Conservation (phyloP, 2,329 filamentous ascomycete genomes). For the Alternaria brassicicola region DNA sequence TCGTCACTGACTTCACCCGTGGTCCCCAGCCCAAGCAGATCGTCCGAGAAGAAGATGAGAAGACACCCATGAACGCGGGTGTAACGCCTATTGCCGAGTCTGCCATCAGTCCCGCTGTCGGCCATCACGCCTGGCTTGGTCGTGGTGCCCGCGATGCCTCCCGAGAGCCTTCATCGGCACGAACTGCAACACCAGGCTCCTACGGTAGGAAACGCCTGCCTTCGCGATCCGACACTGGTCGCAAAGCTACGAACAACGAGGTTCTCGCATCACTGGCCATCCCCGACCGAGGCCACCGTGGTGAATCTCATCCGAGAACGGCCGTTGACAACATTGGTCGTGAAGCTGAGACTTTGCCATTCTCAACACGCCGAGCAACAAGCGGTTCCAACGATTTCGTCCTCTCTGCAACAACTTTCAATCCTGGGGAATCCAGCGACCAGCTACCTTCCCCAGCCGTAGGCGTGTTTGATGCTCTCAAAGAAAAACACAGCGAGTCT, state of each 20-base stretch:
- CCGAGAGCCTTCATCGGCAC: slow-evolving; percentile 56
- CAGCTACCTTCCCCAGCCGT: slow-evolving; percentile 69
- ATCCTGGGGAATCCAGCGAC: slow-evolving; percentile 35
- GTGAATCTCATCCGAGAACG: slow-evolving; percentile 39
- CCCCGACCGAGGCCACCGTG: slow-evolving; percentile 44
- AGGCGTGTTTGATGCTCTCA: slow-evolving; percentile 66
- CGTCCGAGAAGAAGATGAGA: slow-evolving; percentile 68
- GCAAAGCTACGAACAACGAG: slow-evolving; percentile 42
- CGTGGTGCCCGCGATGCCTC: slow-evolving; percentile 41
- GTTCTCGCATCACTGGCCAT: slow-evolving; percentile 43
- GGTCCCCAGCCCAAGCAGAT: slow-evolving; percentile 59
- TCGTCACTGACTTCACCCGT: slow-evolving; percentile 84
- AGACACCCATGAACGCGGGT: slow-evolving; percentile 79
- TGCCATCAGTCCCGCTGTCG: slow-evolving; percentile 69
- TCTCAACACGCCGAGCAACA: slow-evolving; percentile 41
- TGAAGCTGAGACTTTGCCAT: slow-evolving; percentile 50
- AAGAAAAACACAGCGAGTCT: slow-evolving; percentile 66
- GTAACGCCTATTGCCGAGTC: slow-evolving; percentile 82
- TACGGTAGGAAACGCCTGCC: slow-evolving; percentile 69
- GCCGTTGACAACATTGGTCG: slow-evolving; percentile 49
- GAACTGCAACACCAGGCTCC: slow-evolving; percentile 64
- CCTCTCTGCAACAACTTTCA: slow-evolving; percentile 47
- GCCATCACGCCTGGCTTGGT: slow-evolving; percentile 47
- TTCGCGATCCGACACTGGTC: slow-evolving; percentile 51
- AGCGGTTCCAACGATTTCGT: slow-evolving; percentile 65